Base-by-base conservation (phyloP, 306 rosid genomes). In the Sechiopsis laciniata region DNA sequence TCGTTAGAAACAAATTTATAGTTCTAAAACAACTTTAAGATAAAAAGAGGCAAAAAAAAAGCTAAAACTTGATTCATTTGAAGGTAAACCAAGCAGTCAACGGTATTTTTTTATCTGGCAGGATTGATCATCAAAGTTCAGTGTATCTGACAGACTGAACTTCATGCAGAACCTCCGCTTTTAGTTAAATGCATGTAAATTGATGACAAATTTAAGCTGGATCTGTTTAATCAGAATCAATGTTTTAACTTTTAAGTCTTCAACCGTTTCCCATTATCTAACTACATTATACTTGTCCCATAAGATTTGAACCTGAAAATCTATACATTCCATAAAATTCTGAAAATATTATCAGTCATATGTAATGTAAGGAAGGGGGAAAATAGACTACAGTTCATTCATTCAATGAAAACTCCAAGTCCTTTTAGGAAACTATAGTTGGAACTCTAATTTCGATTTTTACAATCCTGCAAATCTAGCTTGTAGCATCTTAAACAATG, bases 21-120 rank as follows among this genome's bases (percentile, higher is more conserved):
- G 71, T 64, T 64, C 19, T 17, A 40, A 8, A 64, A 37, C 71
- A 64, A 37, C 71, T 64, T n/a, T 16, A 63, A 63, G 51, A 50
- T 16, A 32, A 62, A 62, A 8, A 3, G 69, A 62, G 46, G 50
- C 69, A 24, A 32, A 8, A 4, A 4, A 16, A 32, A 15, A 15
- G 67, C 67, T 56, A 56, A 61, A 6, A 61, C 17, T 61, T 12
- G 11, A 32, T 62, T 16, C 50, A 26, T 32, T 62, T 16, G 69
- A 35, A 62, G 32, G 2, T 32, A 32, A 32, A 35, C 35, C 42
- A 17, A 54, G 58, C 20, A 16, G 32, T 56, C 1, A 12, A 9
- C 62, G 10, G 14, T 56, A 10, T 24, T 24, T 22, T 10, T 59
- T 26, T 12, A 10, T 11, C 66, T 11, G 19, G 42, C 19, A 59